Evolutionary conservation across 2,329 filamentous ascomycete genomes (phyloP).

Genomic region (Botrytis hyacinthi): DNA sequence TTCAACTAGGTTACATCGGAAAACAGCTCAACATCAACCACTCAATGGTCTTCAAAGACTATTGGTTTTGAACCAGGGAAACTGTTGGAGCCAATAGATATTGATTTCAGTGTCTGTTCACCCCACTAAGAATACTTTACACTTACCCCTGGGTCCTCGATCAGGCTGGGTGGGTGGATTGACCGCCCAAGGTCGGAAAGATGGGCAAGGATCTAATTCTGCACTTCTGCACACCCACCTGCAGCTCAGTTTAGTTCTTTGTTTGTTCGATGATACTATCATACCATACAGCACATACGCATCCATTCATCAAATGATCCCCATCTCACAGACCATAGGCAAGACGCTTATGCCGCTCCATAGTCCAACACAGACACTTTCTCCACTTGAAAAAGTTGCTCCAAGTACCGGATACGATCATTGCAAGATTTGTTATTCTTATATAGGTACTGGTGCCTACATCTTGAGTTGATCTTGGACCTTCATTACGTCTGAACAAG

Average conservation of each 20-base stretch:
- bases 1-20: slow-evolving; percentile 10
- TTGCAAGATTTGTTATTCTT: background rate
- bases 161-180: slow-evolving; percentile 7
- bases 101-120: slow-evolving; percentile 4
- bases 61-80: background rate
- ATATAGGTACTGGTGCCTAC: slow-evolving; percentile 21
- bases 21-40: slow-evolving; percentile 9
- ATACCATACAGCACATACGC: slow-evolving; percentile 17
- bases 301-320: slow-evolving; percentile 21
- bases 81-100: background rate
- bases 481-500: slow-evolving; percentile 17
- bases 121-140: background rate
- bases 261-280: slow-evolving; percentile 21
- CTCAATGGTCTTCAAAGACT: background rate
- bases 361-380: slow-evolving; percentile 17
- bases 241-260: background rate
- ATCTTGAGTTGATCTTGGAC: background rate
- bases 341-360: slow-evolving; percentile 17
- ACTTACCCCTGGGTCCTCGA: slow-evolving; percentile 10
- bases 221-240: slow-evolving; percentile 10
- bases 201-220: slow-evolving; percentile 12
- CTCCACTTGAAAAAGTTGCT: background rate
- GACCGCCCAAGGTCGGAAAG: slow-evolving; percentile 13
- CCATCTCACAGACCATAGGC: slow-evolving; percentile 17
- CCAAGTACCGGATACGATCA: slow-evolving; percentile 11